Evolutionary conservation across 2,329 filamentous ascomycete genomes (phyloP), one percentile per base, ranked within the genome.

Genomic region (Ophiostoma sp.): DNA sequence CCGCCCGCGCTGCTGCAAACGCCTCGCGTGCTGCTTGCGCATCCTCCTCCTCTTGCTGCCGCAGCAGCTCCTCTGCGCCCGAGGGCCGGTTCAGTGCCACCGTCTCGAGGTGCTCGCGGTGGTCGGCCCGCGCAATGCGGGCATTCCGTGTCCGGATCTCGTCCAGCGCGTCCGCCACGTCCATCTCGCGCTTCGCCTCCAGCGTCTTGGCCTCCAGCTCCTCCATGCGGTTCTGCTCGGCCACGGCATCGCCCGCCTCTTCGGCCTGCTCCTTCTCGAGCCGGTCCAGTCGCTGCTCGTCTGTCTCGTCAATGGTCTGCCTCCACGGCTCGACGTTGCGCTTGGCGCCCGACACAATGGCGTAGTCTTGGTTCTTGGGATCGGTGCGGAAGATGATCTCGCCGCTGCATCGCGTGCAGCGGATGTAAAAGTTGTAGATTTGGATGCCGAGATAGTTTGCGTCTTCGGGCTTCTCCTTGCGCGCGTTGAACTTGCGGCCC

Each of bases 321-420:
- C 93, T 83, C 95, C 95, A 99, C 0, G 91, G 90, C 79, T 99
- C 95, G 73, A 95, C 95, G 79, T 97, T 98, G 64, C 95, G 86
- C 80, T 94, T 93, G 5, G 94, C 95, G 20, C 95, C 94, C 67
- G 86, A 85, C 79, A 96, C 86, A 77, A 85, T 81, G 85, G 76
- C 84, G 76, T 94, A 79, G 78, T 98, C 94, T 84, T 93, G 93
- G 77, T 94, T 94, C 79, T 96, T 96, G 0, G 95, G 95, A 75
- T 99, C 95, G 0, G 95, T 98, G 73, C 91, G 90, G 83, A 98
- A 96, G 0, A 92, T 93, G 75, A 98, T 97, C 77, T 97, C 93
- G 62, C 87, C 89, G 62, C 85, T 89, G 80, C 94, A 97, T 67
- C 93, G 83, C 44, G 94, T 96, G 80, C 94, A 97, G 8, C 92